Base-by-base conservation (phyloP, 192 early-diverging fungal genomes). In the Gryganskiella cystojenkinii region DNA sequence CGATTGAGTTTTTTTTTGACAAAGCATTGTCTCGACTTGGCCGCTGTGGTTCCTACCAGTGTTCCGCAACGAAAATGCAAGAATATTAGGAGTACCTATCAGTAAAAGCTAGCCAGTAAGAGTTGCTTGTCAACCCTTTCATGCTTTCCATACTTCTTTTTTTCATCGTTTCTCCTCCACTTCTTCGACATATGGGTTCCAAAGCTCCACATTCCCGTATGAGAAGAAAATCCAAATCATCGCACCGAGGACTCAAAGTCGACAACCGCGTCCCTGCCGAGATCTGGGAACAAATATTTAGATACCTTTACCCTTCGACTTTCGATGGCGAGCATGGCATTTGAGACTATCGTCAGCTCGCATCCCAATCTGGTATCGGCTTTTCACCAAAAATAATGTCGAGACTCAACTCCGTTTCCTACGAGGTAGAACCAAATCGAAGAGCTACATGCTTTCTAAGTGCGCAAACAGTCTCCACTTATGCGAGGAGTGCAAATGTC, bases 381-480 rank as follows among this genome's bases (percentile, higher is more conserved):
- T 59, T 9, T 59, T 59, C 25, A 20, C 40, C 8, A 9, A 40
- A 14, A 15, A 15, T 20, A 24, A 33, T 28, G 19, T 10, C n/a
- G 22, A 19, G 20, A 59, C 17, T 15, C 57, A 42, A 3, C 57
- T 59, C 27, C 57, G 57, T 1, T 40, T 34, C 15, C 57, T 59
- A 15, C 1, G 20, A 10, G 24, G 20, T 22, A 59, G 25, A 4
- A 31, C 57, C 17, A 42, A 42, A 45, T 59, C 57, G 40, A 59
- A 59, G 27, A 44, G 57, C 43, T 59, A 59, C 25, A 59, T 59
- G 57, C 42, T 59, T 6, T 59, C 42, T 22, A 24, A 44, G 42
- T 59, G 57, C 24, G 57, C 57, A 3, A 43, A 24, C 42, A 59
- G 57, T 22, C 57, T 43, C 8, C 37, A 59, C 25, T 44, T 59